Evolutionary conservation across 441 rosid genomes (phyloP).

Genomic region (Erodium moschatum): DNA sequence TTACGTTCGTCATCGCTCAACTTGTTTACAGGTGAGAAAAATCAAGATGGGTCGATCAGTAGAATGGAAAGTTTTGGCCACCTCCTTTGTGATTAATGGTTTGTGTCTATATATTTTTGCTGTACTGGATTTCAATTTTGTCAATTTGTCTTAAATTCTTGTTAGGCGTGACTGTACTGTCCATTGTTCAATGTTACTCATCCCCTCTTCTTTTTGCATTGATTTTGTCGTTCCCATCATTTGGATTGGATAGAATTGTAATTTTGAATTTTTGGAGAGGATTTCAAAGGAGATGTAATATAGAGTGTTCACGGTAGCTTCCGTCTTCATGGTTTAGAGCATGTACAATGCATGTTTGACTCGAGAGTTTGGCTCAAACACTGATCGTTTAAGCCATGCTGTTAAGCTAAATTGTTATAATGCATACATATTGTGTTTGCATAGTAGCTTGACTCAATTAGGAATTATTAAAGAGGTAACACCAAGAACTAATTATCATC

Average conservation of each 20-base stretch:
- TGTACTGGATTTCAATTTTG: slow-evolving; percentile 41
- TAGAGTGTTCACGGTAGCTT: too few relatives aligned
- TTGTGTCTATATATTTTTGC: slow-evolving; percentile 30
- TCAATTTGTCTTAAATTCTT: slow-evolving; percentile 22
- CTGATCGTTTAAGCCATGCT: too few relatives aligned
- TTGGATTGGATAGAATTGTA: background rate
- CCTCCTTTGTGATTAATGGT: slow-evolving; percentile 26
- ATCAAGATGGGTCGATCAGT: slow-evolving; percentile 14
- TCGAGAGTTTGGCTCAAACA: too few relatives aligned
- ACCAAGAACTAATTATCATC: too few relatives aligned
- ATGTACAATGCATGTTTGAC: too few relatives aligned
- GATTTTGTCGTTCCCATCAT: background rate
- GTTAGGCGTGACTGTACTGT: slow-evolving; percentile 2
- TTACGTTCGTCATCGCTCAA: slow-evolving; percentile 12
- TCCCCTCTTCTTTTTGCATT: background rate
- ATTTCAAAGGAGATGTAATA: too few relatives aligned
- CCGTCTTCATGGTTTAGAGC: too few relatives aligned
- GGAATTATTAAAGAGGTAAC: too few relatives aligned
- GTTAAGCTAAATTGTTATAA: too few relatives aligned
- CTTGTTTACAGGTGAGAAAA: slow-evolving; percentile 18
- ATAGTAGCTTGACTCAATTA: too few relatives aligned
- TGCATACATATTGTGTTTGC: too few relatives aligned
- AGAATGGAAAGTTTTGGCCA: slow-evolving; percentile 21
- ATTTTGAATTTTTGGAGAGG: too few relatives aligned
- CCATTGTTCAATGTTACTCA: slow-evolving; percentile 13